Conservation (phyloP, 75 land plant genomes). For the Cupressus sempervirens region DNA sequence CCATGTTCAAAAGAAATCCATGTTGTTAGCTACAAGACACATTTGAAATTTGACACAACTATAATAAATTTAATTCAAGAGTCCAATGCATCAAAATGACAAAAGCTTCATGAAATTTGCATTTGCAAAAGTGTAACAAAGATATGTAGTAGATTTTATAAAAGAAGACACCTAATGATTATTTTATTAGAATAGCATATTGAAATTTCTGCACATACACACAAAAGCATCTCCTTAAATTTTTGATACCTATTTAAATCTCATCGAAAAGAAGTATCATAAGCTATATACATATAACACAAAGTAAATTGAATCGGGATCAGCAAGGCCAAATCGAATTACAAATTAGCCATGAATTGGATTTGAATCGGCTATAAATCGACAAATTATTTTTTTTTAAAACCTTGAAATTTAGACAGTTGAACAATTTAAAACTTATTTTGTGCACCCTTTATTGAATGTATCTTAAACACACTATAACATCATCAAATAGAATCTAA, state of each 20-base stretch:
- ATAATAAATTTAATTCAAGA: neutral
- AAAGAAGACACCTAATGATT: neutral
- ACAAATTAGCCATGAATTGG: too few relatives aligned
- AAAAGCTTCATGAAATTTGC: neutral
- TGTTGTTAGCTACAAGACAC: constrained; percentile 1
- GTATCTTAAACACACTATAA: too few relatives aligned
- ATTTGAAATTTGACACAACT: neutral
- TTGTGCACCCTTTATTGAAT: too few relatives aligned
- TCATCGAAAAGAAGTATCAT: neutral
- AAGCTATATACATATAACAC: neutral
- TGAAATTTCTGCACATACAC: neutral
- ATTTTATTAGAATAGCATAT: neutral
- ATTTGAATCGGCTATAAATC: too few relatives aligned
- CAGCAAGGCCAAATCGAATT: too few relatives aligned
- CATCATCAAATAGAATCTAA: too few relatives aligned
- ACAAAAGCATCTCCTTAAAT: neutral
- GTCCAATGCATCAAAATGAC: neutral
- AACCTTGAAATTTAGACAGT: too few relatives aligned
- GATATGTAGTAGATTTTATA: neutral
- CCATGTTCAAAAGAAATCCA: constrained; percentile 6
- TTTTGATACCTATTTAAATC: neutral
- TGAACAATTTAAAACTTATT: too few relatives aligned
- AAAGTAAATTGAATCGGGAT: too few relatives aligned
- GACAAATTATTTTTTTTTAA: too few relatives aligned
- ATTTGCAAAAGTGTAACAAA: neutral